Base-by-base conservation (phyloP, 2,329 filamentous ascomycete species). In the Fusarium sp. region DNA sequence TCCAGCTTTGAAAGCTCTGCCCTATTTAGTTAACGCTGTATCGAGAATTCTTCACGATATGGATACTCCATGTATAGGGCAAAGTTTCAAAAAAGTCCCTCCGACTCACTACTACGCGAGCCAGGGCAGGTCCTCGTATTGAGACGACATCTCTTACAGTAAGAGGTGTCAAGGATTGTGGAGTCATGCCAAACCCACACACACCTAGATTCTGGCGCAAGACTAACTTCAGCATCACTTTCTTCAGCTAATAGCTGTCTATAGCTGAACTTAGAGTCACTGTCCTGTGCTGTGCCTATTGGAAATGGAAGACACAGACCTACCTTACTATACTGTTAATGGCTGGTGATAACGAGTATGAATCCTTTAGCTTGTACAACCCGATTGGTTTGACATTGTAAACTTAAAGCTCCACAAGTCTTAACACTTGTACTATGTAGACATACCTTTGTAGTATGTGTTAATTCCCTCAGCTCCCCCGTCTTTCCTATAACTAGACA, bases 401-500 rank as follows among this genome's bases (percentile, higher is more conserved):
- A 26, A 28, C 20, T 28, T 28, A 4, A 26, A 42, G 20, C 20
- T 41, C 38, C 38, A 41, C 13, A 41, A 41, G 20, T 23, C 23
- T 23, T 23, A 23, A 23, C 23, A 23, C 23, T 23, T 23, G 23
- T 23, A 6, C 4, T 23, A 10, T 13, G 40, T 42, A 28, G 13
- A 42, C 13, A 42, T 42, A 33, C 23, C 23, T 23, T 8, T 20
- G 18, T 20, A 51, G 31, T 31, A 40, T 40, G 23, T 30, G 26
- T 23, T 52, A 41, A 52, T 52, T 52, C 49, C 34, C 49, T 52
- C 36, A 41, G 36, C 36, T 52, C 26, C 28, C 20, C 23, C 10
- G 23, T 38, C 47, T 8, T 38, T 38, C 34, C 16, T 30, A 37
- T 37, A 36, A 38, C 23, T 38, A 28, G 6, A 4, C 6, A 23